These are phyloP conservation scores for Diaporthe australafricana DNA, from an alignment of 2,329 filamentous ascomycete genomes.

Conservation along the genomic window DNA sequence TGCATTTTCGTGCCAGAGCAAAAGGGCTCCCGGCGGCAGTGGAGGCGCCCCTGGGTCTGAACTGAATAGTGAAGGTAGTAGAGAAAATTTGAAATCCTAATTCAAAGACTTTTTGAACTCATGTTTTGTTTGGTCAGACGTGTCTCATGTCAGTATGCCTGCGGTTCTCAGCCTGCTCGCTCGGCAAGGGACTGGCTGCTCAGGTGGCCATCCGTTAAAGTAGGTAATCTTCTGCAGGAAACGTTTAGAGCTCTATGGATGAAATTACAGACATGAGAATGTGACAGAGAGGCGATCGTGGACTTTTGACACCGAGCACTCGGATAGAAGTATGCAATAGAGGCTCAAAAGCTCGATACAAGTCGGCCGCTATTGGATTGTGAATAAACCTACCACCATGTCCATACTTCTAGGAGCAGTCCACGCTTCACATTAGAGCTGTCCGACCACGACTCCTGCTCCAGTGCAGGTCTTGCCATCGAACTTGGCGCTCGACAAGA, in stretches of 20 bases:
- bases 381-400: not conserved
- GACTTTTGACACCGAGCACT: not conserved
- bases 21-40: not conserved
- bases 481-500: constrained; percentile 26
- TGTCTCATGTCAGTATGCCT: not conserved
- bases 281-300: not conserved
- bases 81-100: too few relatives aligned
- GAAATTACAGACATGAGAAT: not conserved
- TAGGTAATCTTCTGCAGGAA: not conserved
- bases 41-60: not conserved
- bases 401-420: not conserved
- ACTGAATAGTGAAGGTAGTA: too few relatives aligned
- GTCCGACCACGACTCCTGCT: constrained; percentile 22
- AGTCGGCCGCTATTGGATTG: not conserved
- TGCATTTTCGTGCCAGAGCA: not conserved
- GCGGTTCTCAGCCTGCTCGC: not conserved
- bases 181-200: not conserved
- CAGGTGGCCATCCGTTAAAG: too few relatives aligned
- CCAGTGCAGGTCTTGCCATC: constrained; percentile 29
- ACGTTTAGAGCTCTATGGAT: not conserved
- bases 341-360: not conserved
- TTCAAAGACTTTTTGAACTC: too few relatives aligned
- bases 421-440: not conserved
- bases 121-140: too few relatives aligned
- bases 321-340: not conserved